These are phyloP conservation scores for Zygosaccharomyces lentus DNA, from an alignment of 805 yeast species.

Conservation along the genomic window DNA sequence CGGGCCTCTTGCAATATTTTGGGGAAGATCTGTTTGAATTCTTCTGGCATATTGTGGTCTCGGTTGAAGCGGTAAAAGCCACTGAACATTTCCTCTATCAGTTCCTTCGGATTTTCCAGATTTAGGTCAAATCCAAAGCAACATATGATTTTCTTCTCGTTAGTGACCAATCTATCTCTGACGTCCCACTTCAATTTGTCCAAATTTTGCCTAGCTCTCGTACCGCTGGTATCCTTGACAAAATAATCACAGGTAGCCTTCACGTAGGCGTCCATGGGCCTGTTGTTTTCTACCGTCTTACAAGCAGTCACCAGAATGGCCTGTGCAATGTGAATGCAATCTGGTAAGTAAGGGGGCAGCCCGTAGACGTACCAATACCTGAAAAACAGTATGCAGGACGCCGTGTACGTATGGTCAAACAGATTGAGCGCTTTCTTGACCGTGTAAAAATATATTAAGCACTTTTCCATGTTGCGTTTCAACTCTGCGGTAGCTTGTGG, in stretches of 20 bases:
- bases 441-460: slow-evolving; percentile 35
- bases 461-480: slow-evolving; percentile 34
- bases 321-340: slow-evolving; percentile 33
- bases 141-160: slow-evolving; percentile 32
- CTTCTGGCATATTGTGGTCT: slow-evolving; percentile 27
- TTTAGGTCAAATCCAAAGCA: slow-evolving; percentile 35
- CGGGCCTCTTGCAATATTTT: slow-evolving; percentile 33
- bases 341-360: slow-evolving; percentile 27
- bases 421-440: slow-evolving; percentile 33
- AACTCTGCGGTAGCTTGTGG: slow-evolving; percentile 21
- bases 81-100: slow-evolving; percentile 35
- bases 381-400: slow-evolving; percentile 34
- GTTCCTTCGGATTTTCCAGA: slow-evolving; percentile 34
- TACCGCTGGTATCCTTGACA: slow-evolving; percentile 21
- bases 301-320: slow-evolving; percentile 37
- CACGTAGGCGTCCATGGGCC: slow-evolving; percentile 35
- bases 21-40: slow-evolving; percentile 30
- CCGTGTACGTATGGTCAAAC: slow-evolving; percentile 36
- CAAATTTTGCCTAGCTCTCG: slow-evolving; percentile 24
- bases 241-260: slow-evolving; percentile 33
- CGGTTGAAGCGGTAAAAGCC: slow-evolving; percentile 32
- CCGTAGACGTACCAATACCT: slow-evolving; percentile 35
- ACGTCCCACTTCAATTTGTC: slow-evolving; percentile 38
- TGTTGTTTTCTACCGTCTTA: slow-evolving; percentile 35
- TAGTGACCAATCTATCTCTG: slow-evolving; percentile 32